Percentiles rank a stretch among this genome's conserved stretches.
Conservation (phyloP, 306 rosid species). For the Mucuna pruriens region DNA sequence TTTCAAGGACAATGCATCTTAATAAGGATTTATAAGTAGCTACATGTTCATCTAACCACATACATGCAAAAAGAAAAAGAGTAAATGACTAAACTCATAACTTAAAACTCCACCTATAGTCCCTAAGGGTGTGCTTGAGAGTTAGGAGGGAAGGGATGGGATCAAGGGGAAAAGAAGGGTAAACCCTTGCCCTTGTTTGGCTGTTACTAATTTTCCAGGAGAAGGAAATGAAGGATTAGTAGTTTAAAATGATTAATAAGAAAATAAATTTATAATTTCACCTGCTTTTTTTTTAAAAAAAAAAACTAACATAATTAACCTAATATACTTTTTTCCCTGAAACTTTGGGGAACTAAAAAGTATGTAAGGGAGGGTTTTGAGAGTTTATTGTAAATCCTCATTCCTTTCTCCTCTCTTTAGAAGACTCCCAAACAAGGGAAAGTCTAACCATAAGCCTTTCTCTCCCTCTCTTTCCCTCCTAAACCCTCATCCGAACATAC, state of each 20-base stretch:
- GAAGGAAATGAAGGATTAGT: background rate
- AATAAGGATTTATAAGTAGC: constrained; percentile 26
- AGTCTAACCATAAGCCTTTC: background rate
- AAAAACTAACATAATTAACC: background rate
- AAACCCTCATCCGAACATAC: background rate
- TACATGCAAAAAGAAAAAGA: constrained; percentile 17
- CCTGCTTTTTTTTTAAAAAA: background rate
- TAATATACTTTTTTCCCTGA: background rate
- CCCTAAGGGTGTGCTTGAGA: background rate
- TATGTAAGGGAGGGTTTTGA: background rate
- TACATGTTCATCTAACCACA: constrained; percentile 13
- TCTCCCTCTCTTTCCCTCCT: background rate
- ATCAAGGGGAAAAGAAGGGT: background rate
- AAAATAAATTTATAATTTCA: background rate
- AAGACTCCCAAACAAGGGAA: constrained; percentile 7
- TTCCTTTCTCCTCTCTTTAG: background rate
- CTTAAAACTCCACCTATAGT: background rate
- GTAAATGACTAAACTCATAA: background rate
- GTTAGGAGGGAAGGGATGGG: background rate
- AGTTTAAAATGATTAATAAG: background rate
- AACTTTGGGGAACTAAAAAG: background rate
- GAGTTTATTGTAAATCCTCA: background rate
- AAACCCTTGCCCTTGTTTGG: background rate
- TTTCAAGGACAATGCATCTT: constrained; percentile 25
- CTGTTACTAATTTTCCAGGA: constrained; percentile 5